Conservation (phyloP, 2,329 filamentous ascomycete genomes). For the Epichloe sibirici region DNA sequence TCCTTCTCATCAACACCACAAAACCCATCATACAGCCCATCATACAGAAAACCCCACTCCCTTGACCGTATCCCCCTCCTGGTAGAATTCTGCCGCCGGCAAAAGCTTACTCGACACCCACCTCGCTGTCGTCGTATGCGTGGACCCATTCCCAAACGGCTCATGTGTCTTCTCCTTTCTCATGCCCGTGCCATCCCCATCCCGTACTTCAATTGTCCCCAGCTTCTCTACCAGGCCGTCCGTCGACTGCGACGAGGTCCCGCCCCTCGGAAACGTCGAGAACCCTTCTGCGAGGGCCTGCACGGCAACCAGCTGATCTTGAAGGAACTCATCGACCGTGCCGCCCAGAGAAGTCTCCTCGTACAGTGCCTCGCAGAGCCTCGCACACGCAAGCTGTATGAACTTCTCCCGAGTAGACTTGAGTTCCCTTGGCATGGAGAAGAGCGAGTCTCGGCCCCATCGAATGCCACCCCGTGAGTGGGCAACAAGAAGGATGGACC, state of each 20-base stretch:
- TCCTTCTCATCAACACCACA: not conserved
- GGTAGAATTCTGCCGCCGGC: constrained; percentile 35
- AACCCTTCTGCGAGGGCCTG: constrained; percentile 43
- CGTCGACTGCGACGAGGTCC: constrained; percentile 3
- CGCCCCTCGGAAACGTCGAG: constrained; percentile 32
- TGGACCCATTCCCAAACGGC: constrained; percentile 44
- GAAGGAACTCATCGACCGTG: constrained; percentile 42
- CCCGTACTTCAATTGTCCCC: constrained; percentile 12
- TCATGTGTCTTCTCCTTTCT: constrained; percentile 31
- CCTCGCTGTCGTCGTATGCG: constrained; percentile 46
- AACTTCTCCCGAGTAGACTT: constrained; percentile 14
- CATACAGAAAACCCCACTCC: constrained; percentile 26
- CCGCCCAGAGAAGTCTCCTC: constrained; percentile 32
- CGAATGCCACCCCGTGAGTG: constrained; percentile 31
- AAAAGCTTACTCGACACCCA: constrained; percentile 45
- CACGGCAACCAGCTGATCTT: constrained; percentile 50
- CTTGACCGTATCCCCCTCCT: constrained; percentile 36
- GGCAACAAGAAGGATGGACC: constrained; percentile 46
- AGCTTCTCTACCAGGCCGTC: constrained; percentile 16
- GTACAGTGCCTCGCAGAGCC: constrained; percentile 33
- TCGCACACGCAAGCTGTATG: constrained; percentile 29
- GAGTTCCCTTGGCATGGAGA: constrained; percentile 29
- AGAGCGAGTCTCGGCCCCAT: constrained; percentile 36
- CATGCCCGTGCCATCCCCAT: constrained; percentile 14
- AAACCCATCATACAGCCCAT: not conserved